Percentiles rank a stretch among this genome's conserved stretches.
These are phyloP conservation scores for Tetrapisispora namnaoensis DNA, from an alignment of 805 yeast genomes.

Conservation along the genomic window DNA sequence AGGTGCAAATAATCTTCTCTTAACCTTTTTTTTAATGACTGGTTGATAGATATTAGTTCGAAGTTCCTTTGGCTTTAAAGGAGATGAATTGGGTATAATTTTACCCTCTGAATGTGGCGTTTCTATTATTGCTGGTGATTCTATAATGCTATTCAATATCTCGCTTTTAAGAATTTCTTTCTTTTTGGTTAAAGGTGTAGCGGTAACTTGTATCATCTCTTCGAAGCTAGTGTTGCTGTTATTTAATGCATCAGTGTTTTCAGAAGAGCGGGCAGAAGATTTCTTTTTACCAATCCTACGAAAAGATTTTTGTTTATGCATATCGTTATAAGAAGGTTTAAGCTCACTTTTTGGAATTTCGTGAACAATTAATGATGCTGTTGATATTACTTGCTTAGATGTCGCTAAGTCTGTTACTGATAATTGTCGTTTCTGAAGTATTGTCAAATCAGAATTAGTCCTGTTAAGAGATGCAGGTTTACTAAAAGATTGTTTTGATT, in stretches of 20 bases:
- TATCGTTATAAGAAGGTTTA: not conserved
- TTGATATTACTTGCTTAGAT: not conserved
- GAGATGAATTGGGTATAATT: not conserved
- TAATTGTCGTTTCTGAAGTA: conserved; percentile 23
- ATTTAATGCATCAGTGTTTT: not conserved
- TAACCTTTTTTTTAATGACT: conserved; percentile 18
- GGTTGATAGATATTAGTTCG: not conserved
- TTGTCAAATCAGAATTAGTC: conserved; percentile 24
- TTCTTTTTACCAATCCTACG: conserved; percentile 23
- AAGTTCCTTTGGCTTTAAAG: not conserved
- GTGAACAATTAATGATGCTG: not conserved
- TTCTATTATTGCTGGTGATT: conserved; percentile 16
- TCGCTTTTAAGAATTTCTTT: conserved; percentile 11
- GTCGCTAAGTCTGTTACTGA: conserved; percentile 16
- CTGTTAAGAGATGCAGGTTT: conserved; percentile 16
- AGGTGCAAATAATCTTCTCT: conserved; percentile 32
- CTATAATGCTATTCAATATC: conserved; percentile 14
- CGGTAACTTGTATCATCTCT: conserved; percentile 19
- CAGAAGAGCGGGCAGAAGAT: not conserved
- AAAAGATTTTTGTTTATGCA: conserved; percentile 13
- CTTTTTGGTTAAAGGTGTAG: conserved; percentile 21
- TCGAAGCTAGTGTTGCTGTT: not conserved
- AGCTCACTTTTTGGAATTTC: not conserved
- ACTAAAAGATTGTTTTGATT: conserved; percentile 10
- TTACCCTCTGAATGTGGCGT: not conserved